phyloP scores from a whole-genome alignment of 139 green algal genomes.

The Pycnococcus provasolii region DNA sequence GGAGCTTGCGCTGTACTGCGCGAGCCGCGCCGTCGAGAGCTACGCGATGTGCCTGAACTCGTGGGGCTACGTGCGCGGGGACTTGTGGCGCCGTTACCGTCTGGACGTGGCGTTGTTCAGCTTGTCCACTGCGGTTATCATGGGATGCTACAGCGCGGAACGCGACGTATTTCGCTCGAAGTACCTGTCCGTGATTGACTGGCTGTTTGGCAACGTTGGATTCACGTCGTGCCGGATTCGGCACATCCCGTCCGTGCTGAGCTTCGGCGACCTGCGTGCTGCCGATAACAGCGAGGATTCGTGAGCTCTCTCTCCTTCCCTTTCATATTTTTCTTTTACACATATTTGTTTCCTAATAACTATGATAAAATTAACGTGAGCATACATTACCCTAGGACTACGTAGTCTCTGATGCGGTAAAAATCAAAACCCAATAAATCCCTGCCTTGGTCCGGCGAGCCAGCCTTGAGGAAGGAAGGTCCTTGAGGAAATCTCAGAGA shows the following conservation, averaged over 20 bases:
- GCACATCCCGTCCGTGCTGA: background rate
- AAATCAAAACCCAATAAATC: no score
- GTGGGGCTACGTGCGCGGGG: slow-evolving; percentile 24
- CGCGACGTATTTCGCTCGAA: slow-evolving; percentile 79
- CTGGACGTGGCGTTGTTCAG: slow-evolving; percentile 73
- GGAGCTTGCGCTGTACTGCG: slow-evolving; percentile 86
- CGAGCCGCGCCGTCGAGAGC: slow-evolving; percentile 53
- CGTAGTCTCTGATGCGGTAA: no score
- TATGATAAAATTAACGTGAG: no score
- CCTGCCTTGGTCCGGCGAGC: no score
- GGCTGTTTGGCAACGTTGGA: slow-evolving; percentile 57
- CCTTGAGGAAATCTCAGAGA: no score
- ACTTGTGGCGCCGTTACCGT: slow-evolving; percentile 26
- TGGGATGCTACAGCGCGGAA: slow-evolving; percentile 72
- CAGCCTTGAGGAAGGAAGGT: no score
- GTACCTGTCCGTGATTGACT: slow-evolving; percentile 88
- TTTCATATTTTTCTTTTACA: no score
- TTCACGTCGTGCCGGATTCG: background rate
- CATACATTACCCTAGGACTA: no score
- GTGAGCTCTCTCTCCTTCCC: no score
- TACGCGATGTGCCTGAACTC: slow-evolving; percentile 46
- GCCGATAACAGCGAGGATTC: no score
- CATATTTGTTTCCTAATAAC: no score
- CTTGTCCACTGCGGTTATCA: slow-evolving; percentile 59
- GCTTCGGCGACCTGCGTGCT: no score